These are phyloP conservation scores for Mortierella claussenii DNA, from an alignment of 192 early-diverging fungal species.

Conservation along the genomic window DNA sequence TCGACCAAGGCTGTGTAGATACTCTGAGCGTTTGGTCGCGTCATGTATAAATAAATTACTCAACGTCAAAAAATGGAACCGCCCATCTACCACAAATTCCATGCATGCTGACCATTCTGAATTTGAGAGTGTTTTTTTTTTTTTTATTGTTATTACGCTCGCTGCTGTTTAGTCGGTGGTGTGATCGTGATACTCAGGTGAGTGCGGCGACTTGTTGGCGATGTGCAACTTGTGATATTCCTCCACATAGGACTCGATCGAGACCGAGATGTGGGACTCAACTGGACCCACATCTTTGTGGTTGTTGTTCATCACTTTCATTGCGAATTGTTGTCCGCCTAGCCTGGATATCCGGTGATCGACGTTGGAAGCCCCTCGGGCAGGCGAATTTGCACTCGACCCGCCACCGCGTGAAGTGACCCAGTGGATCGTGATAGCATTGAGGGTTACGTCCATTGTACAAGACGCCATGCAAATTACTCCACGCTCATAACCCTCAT, in stretches of 20 bases:
- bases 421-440: slow-evolving; percentile 58
- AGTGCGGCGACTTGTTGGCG: neutral
- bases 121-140: too few relatives aligned
- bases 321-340: neutral
- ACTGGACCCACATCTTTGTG: slow-evolving; percentile 7
- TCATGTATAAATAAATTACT: too few relatives aligned
- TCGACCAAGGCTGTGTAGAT: too few relatives aligned
- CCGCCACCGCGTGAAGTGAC: slow-evolving; percentile 36
- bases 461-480: slow-evolving; percentile 56
- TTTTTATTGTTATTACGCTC: too few relatives aligned
- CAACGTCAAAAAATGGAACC: too few relatives aligned
- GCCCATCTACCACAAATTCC: too few relatives aligned
- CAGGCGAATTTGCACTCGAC: neutral
- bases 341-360: neutral
- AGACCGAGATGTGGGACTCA: slow-evolving; percentile 37
- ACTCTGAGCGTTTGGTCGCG: too few relatives aligned
- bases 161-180: too few relatives aligned
- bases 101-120: too few relatives aligned
- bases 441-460: slow-evolving; percentile 60
- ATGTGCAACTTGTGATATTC: slow-evolving; percentile 36
- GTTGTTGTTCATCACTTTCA: slow-evolving; percentile 2
- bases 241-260: slow-evolving; percentile 42
- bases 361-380: neutral
- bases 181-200: too few relatives aligned
- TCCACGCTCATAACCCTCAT: slow-evolving; percentile 54